Evolutionary conservation across 306 rosid species (phyloP).

Genomic region (Inga oerstediana): DNA sequence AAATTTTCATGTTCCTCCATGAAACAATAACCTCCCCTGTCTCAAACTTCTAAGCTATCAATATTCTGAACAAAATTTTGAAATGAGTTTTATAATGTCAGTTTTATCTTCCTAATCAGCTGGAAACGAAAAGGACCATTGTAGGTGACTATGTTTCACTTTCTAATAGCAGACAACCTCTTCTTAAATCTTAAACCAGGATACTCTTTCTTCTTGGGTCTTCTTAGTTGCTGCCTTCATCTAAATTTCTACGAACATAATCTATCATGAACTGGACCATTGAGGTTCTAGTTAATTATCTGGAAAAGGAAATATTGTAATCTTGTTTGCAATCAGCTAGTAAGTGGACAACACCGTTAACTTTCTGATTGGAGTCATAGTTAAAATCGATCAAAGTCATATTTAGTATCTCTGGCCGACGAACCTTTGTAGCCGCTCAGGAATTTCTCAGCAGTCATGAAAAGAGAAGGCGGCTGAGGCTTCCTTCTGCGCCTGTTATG

Average conservation of each 20-base stretch:
- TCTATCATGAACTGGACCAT: slow-evolving; percentile 8
- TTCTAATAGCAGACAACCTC: slow-evolving; percentile 2
- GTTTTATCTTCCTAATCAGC: slow-evolving; percentile 22
- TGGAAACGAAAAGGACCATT: background rate
- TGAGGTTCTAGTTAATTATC: slow-evolving; percentile 7
- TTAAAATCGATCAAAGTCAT: background rate
- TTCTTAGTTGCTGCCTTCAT: slow-evolving; percentile 1
- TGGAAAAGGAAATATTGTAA: background rate
- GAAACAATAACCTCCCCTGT: background rate
- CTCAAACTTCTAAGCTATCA: background rate
- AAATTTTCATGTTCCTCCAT: slow-evolving; percentile 22
- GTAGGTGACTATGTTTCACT: background rate
- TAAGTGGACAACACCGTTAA: background rate
- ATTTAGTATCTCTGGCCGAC: background rate
- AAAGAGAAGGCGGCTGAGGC: slow-evolving; percentile 68
- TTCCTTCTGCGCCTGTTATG: slow-evolving; percentile 86
- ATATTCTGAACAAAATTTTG: background rate
- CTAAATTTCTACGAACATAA: background rate
- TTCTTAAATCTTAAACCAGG: background rate
- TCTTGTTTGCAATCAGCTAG: background rate
- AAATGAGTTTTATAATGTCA: slow-evolving; percentile 4
- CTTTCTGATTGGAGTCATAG: slow-evolving; percentile 5
- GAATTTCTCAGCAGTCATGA: slow-evolving; percentile 54
- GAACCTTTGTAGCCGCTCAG: slow-evolving; percentile 59
- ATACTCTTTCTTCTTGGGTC: background rate